phyloP scores from a whole-genome alignment of 768 basidiomycete species.

The Coprinellus micaceus region DNA sequence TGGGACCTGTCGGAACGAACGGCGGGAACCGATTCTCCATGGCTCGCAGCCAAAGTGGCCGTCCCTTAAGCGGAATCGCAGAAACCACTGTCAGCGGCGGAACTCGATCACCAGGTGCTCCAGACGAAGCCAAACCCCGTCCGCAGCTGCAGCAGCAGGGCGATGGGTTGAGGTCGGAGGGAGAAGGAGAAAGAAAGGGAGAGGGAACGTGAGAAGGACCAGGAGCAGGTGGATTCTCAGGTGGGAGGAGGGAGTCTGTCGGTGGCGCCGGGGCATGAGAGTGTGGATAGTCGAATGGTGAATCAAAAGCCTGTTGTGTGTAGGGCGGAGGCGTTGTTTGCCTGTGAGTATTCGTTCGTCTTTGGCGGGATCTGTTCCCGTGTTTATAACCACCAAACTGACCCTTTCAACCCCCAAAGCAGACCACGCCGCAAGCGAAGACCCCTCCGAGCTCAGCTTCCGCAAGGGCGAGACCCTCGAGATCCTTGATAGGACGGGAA shows the following conservation, averaged over 20 bases:
- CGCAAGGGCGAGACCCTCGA: conserved; percentile 59
- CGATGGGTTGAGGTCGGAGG: not conserved
- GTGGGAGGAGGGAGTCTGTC: too few relatives aligned
- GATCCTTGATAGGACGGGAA: conserved; percentile 72
- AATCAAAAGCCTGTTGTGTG: too few relatives aligned
- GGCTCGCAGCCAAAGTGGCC: too few relatives aligned
- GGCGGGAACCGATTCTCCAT: conserved; percentile 3
- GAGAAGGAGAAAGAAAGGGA: too few relatives aligned
- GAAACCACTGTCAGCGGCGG: too few relatives aligned
- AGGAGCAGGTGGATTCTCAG: too few relatives aligned
- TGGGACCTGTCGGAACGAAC: not conserved
- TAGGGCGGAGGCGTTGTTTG: not conserved
- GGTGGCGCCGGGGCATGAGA: too few relatives aligned
- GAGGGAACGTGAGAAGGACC: too few relatives aligned
- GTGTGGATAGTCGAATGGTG: too few relatives aligned
- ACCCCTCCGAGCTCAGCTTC: too few relatives aligned
- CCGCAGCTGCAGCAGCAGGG: not conserved
- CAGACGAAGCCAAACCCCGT: too few relatives aligned
- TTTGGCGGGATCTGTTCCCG: conserved; percentile 42
- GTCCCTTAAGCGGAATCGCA: too few relatives aligned
- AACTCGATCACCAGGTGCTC: not conserved
- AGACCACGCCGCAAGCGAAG: conserved; percentile 47
- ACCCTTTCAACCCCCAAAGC: not conserved
- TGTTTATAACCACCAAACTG: not conserved
- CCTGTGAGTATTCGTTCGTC: conserved; percentile 22